phyloP scores from a whole-genome alignment of 192 early-diverging fungal species.

The Rhizoclosmatium sp. region DNA sequence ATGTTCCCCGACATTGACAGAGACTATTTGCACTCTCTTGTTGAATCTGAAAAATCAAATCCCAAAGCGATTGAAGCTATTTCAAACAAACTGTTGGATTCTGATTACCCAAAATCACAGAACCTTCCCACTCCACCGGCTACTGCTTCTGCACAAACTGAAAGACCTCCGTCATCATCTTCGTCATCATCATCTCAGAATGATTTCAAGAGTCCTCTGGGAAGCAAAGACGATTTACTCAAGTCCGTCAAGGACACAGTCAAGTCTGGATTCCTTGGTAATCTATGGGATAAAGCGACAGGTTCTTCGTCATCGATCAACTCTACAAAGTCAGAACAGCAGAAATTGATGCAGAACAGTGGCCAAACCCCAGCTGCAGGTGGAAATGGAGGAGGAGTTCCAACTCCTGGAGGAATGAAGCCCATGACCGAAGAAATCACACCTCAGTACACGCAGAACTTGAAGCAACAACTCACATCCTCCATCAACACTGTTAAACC shows the following conservation, averaged over 20 bases:
- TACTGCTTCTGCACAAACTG: too few relatives aligned
- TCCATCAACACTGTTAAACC: conserved; percentile 46
- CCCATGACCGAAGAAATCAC: conserved; percentile 41
- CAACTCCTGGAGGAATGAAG: conserved; percentile 28
- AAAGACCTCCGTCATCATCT: neutral
- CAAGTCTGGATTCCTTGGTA: conserved; percentile 31
- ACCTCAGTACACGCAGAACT: conserved; percentile 38
- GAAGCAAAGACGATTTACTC: conserved; percentile 27
- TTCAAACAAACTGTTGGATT: conserved; percentile 65
- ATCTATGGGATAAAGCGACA: conserved; percentile 27
- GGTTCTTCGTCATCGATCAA: neutral
- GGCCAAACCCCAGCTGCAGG: neutral
- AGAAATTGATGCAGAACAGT: neutral
- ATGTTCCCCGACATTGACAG: conserved; percentile 76
- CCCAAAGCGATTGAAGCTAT: conserved; percentile 54
- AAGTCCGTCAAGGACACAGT: conserved; percentile 18
- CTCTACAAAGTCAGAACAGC: neutral
- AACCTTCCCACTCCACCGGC: neutral
- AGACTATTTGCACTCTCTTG: conserved; percentile 57
- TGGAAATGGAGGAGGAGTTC: conserved; percentile 3
- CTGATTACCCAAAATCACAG: conserved; percentile 59
- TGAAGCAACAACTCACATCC: conserved; percentile 47
- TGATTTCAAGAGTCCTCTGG: neutral
- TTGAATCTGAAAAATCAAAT: conserved; percentile 59
- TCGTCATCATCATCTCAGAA: neutral